Base-by-base conservation (phyloP, 805 yeast species). In the Starmera amethionina region DNA sequence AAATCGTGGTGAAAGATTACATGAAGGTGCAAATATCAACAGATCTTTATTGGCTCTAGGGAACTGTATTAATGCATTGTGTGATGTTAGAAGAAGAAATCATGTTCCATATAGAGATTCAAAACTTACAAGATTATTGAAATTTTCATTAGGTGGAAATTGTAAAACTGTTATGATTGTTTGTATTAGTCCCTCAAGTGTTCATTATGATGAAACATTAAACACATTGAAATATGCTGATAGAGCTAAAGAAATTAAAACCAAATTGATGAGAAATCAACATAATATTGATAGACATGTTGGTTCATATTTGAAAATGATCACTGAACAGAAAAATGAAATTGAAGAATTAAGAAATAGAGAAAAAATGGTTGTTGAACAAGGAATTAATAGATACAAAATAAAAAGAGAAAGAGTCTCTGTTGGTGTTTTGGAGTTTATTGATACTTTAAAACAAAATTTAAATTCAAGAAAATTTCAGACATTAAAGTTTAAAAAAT, bases 81-180 rank as follows among this genome's bases (percentile, higher is more conserved):
- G 96, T 61, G 88, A 81, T 48, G 75, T 77, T 5, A 69, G 79
- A 42, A 70, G 73, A 50, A 63, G 75, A 43, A 68, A 73, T 46
- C 96, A 88, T 62, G 75, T 90, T 10, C 97, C 97, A 0, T 90
- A 85, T 59, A 64, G 97, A 50, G 95, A 90, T 57, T 86, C 95
- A 8, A 89, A 89, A 52, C 67, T 90, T 40, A 90, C 97, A 0
- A 64, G 97, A 47, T 65, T 90, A 38, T 69, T 90, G 41, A 87
- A 89, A 56, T 87, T 85, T 55, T 88, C 96, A 0, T 64, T 90
- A 12, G 96, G 96, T 4, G 97, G 97, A 0, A 86, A 87, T 55
- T 90, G 97, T 61, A 82, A 84, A 56, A 90, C 97, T 0, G 89
- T 87, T 5, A 90, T 90, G 97, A 85, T 90, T 48, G 97, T 88